Evolutionary conservation across 768 basidiomycete species (phyloP), one percentile per base, ranked within the genome.

Genomic region (Lentinula edodes): DNA sequence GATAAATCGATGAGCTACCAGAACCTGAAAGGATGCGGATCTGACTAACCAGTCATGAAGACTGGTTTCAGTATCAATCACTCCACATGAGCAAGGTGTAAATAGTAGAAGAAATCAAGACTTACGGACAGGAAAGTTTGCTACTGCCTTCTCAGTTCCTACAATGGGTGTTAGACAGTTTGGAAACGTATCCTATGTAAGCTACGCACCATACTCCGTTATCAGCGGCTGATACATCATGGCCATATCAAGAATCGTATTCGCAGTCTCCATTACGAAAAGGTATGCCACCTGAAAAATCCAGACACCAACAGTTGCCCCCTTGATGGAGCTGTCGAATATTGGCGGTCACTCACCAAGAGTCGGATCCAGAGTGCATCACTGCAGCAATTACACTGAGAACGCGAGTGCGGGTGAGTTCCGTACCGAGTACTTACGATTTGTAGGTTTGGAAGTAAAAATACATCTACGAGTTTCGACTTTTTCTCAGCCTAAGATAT

Each of bases 161-260:
- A 23, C 3, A 57, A 39, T 52, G 34, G 32, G 35, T 32, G 15
- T 52, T 12, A 35, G 51, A n/a, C 32, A 51, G 20, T 16, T 34
- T 12, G 20, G n/a, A 20, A 48, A 15, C 42, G 42, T 16, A 20
- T 13, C 35, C n/a, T 9, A 52, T 34, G 32, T n/a, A 34, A 13
- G 32, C 20, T 23, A 54, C 71, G 5, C 46, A 75, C 78, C 77
- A 48, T 75, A 81, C 60, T 78, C 67, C 32, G 69, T 54, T 28
- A 82, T 78, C 1, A 82, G 69, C 0, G 80, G 80, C 62, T 82
- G 75, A 52, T 76, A 82, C 67, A 81, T 74, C 67, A 81, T 75
- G 7, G 71, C 74, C 57, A 81, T 77, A 64, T 78, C 75, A 64
- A 74, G 76, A 5, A 66, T 78, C 2, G 80, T 80, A 61, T 81